Base-by-base conservation (phyloP, 225 moss, liverwort and hornwort genomes). In the Sphagnum tenellum region DNA sequence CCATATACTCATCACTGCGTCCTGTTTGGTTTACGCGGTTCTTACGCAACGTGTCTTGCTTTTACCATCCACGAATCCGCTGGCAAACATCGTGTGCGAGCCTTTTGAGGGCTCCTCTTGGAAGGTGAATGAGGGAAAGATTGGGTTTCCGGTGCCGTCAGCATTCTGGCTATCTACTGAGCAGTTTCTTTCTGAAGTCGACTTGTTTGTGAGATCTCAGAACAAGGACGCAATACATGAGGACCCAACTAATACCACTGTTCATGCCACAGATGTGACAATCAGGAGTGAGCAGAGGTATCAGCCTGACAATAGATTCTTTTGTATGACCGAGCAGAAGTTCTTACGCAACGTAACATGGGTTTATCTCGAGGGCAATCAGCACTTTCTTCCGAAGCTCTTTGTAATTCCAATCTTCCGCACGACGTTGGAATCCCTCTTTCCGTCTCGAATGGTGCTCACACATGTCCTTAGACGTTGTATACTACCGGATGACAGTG, bases 311-410 rank as follows among this genome's bases (percentile, higher is more conserved):
- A 79, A 60, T 2, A 71, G 89, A 66, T 94, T 94, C 71, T 91
- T 69, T 59, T 94, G 94, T 73, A 83, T 73, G 75, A 77, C 74
- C 1, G 89, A 89, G 51, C 94, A 94, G 61, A 69, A 72, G 66
- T 78, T 72, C n/a, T 89, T 87, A 63, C 62, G 59, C 3, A 10
- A 64, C 3, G 73, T 91, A 45, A 72, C 85, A 2, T 94, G 91
- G 94, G 79, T 94, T 44, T 80, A 83, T 66, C 64, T 89, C 46
- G 83, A 81, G 53, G 94, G 94, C 0, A 85, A 89, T 70, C 76
- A 91, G 50, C 90, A 94, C 74, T 87, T 81, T 59, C 62, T 76
- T 4, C 94, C 94, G 8, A 94, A 91, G 66, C 76, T 94, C 3
- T 94, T 80, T 72, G 74, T 91, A 12, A 67, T 94, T 49, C 81